Base-by-base conservation (phyloP, 306 rosid genomes). In the Vicia sativa region DNA sequence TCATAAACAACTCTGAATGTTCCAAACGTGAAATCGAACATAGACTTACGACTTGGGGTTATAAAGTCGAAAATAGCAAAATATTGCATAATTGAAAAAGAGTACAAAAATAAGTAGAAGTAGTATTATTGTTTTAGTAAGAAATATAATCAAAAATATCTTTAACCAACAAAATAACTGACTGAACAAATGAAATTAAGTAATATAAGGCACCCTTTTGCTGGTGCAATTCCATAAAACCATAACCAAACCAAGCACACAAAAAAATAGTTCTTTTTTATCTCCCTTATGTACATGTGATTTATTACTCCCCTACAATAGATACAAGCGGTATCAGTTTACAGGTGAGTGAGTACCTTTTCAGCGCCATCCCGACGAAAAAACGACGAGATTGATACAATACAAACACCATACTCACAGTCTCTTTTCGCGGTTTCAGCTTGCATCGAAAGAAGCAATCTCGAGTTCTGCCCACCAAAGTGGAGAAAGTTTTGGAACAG, bases 391-490 rank as follows among this genome's bases (percentile, higher is more conserved):
- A 65, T 16, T 62, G 63, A 48, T 69, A 53, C 72, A 16, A 48
- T 69, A 53, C 72, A 16, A 75, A 44, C 72, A 66, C 79, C 81
- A 67, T 77, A 73, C 71, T 75, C 68, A 75, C 72, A 80, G 56
- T 63, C 64, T 34, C 43, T 42, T 60, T 61, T 9, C 14, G 53
- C 3, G 19, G 12, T 70, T 79, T 84, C 74, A 93, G 81, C 74
- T 78, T 57, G 80, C 88, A 41, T 90, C 84, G 7, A 74, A 59
- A 6, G 97, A 88, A 49, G 76, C 13, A 72, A 90, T 85, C 85
- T 93, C 99, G 72, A 93, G 87, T 85, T 93, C 99, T 15, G 99
- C 99, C 99, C 99, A 93, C 99, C 99, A 90, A 67, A 93, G 99
- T 43, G 97, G 92, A 21, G 96, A 93, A 74, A 86, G 86, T 64